Conservation (phyloP, 345 rosid genomes). For the Citrus hindsii region DNA sequence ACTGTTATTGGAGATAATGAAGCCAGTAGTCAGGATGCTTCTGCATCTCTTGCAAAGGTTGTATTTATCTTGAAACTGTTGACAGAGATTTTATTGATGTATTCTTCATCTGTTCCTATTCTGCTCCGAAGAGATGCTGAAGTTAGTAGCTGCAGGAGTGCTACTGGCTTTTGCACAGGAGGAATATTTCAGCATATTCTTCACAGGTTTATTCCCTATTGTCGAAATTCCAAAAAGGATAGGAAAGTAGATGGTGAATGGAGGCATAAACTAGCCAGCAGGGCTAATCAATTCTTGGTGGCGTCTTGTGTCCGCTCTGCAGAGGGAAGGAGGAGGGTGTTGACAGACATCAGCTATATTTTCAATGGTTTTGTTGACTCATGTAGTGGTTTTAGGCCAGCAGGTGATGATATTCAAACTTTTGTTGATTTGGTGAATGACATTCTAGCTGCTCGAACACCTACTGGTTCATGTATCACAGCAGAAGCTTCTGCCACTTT, state of each 20-base stretch:
- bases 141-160: conserved; percentile 48
- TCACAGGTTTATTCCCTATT: conserved; percentile 66
- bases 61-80: conserved; percentile 86
- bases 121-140: conserved; percentile 82
- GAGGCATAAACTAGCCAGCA: conserved; percentile 77
- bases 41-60: conserved; percentile 78
- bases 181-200: conserved; percentile 85
- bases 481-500: conserved; percentile 89
- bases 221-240: conserved; percentile 59
- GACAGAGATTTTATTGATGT: conserved; percentile 85
- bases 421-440: conserved; percentile 84
- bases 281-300: conserved; percentile 84
- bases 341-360: conserved; percentile 62
- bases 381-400: conserved; percentile 49
- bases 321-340: conserved; percentile 85
- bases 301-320: conserved; percentile 86
- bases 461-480: conserved; percentile 76
- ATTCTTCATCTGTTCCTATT: conserved; percentile 75
- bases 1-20: conserved; percentile 53
- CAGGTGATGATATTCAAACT: conserved; percentile 59
- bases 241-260: conserved; percentile 79
- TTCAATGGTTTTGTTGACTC: conserved; percentile 68
- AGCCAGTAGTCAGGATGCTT: conserved; percentile 49
- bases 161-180: conserved; percentile 34
- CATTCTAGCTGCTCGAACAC: conserved; percentile 75